phyloP scores from a whole-genome alignment of 2,329 filamentous ascomycete genomes.

The Dothidotthia symphoricarpi region DNA sequence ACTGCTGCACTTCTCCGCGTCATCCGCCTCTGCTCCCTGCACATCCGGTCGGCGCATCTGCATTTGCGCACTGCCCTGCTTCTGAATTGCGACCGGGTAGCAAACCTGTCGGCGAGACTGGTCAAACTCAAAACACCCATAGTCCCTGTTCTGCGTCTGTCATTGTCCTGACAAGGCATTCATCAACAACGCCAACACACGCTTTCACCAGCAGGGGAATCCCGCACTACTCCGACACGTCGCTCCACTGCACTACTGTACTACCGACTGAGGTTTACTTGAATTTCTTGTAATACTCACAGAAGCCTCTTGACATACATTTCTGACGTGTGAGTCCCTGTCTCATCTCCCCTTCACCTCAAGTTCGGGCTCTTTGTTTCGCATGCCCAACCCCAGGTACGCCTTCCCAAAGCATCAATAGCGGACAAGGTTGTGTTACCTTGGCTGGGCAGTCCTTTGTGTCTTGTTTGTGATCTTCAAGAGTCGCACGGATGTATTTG shows the following conservation, averaged over 20 bases:
- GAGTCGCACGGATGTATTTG: conserved; percentile 29
- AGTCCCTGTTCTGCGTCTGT: conserved; percentile 24
- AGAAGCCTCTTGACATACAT: conserved; percentile 20
- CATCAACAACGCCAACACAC: conserved; percentile 27
- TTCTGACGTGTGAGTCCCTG: conserved; percentile 35
- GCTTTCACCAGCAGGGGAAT: conserved; percentile 27
- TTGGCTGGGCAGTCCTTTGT: conserved; percentile 37
- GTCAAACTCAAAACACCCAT: conserved; percentile 28
- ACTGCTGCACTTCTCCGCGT: no score
- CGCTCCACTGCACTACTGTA: conserved; percentile 14
- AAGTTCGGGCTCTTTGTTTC: conserved; percentile 33
- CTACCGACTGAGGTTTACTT: no score
- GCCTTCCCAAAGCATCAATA: conserved; percentile 35
- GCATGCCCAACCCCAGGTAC: conserved; percentile 19
- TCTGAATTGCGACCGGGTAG: conserved; percentile 11
- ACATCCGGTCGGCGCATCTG: conserved; percentile 11
- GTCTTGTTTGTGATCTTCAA: conserved; percentile 30
- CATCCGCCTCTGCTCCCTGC: conserved; percentile 13
- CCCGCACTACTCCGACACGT: conserved; percentile 34
- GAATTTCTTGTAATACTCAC: conserved; percentile 19
- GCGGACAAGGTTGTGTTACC: conserved; percentile 32
- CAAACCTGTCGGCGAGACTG: conserved; percentile 20
- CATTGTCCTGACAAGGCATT: conserved; percentile 22
- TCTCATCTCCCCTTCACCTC: conserved; percentile 34
- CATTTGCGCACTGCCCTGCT: conserved; percentile 19